phyloP scores from a whole-genome alignment of 352 stramenopile species.

The Phytophthora citrophthora region DNA sequence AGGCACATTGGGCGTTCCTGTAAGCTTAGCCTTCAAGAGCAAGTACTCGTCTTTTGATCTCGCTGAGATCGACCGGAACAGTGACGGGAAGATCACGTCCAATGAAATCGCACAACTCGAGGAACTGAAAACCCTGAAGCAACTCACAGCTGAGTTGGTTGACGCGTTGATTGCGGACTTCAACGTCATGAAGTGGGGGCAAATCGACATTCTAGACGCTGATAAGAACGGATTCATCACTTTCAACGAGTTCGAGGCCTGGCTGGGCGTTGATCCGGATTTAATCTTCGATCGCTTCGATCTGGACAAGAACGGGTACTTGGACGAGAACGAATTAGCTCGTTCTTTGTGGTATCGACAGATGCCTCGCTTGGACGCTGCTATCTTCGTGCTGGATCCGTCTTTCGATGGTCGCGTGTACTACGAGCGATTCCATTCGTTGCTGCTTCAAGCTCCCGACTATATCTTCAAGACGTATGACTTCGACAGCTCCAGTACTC shows the following conservation, averaged over 20 bases:
- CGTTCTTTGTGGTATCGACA: constrained; percentile 71
- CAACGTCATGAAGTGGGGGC: constrained; percentile 60
- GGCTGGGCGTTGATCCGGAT: constrained; percentile 74
- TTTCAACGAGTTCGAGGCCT: constrained; percentile 71
- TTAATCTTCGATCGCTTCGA: constrained; percentile 87
- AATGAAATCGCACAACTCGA: constrained; percentile 55
- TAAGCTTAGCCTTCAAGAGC: constrained; percentile 54
- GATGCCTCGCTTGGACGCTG: constrained; percentile 67
- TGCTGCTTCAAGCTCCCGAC: constrained; percentile 46
- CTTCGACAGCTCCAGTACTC: constrained; percentile 59
- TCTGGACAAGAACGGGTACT: constrained; percentile 83
- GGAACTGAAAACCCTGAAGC: constrained; percentile 30
- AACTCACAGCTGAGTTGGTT: constrained; percentile 52
- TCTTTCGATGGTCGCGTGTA: constrained; percentile 86
- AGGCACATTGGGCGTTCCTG: constrained; percentile 66
- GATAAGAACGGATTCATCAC: constrained; percentile 66
- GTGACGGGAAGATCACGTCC: constrained; percentile 75
- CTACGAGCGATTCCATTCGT: constrained; percentile 63
- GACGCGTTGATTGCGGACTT: constrained; percentile 58
- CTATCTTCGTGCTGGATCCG: constrained; percentile 78
- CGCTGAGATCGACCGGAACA: constrained; percentile 66
- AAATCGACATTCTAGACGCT: constrained; percentile 57
- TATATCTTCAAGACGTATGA: constrained; percentile 83
- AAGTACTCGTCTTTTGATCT: constrained; percentile 83
- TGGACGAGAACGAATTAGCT: constrained; percentile 86